Evolutionary conservation across 768 basidiomycete genomes (phyloP), one percentile per base, ranked within the genome.

Genomic region (Termitomyces sp.): DNA sequence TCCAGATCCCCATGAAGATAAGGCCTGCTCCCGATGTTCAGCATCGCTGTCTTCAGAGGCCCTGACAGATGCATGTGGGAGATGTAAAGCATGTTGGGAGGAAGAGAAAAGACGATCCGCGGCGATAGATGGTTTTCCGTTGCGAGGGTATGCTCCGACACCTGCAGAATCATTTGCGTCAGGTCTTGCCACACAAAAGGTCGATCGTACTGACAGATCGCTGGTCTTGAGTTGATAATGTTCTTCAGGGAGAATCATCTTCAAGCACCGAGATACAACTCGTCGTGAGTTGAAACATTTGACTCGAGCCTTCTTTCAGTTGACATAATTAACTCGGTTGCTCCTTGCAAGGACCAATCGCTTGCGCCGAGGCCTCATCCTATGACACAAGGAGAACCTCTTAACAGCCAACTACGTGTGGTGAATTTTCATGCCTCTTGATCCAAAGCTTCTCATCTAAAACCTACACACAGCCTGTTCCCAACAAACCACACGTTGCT

Each of bases 1-100:
- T 30, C 8, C 11, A 26, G 51, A 22, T 16, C 8, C 47, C 13
- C 40, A 22, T 13, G 45, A 38, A 14, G 20, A 14, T 5, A 36
- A 16, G 9, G 38, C 36, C 30, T 62, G 60, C 30, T 3, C 24
- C 16, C 43, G 46, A 50, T 62, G 61, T 49, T 53, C 41, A 28
- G 30, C 30, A 48, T 8, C 44, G 7, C 20, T 55, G 41, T 22
- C 54, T 22, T 26, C 28, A 6, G 20, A 14, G 9, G 40, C 10
- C 6, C 40, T 30, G 22, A 35, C 13, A 13, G 32, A 52, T 16
- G 1, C 50, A 18, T 62, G 61, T 38, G 48, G 8, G 28, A 54
- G 40, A 54, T 62, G 61, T 54, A 7, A 32, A 47, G 47, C 26
- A 38, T 11, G 10, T 36, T 49, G 41, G 16, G 55, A 51, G 7